These are phyloP conservation scores for Alternaria ventricosa DNA, from an alignment of 2,329 filamentous ascomycete species.

Conservation along the genomic window DNA sequence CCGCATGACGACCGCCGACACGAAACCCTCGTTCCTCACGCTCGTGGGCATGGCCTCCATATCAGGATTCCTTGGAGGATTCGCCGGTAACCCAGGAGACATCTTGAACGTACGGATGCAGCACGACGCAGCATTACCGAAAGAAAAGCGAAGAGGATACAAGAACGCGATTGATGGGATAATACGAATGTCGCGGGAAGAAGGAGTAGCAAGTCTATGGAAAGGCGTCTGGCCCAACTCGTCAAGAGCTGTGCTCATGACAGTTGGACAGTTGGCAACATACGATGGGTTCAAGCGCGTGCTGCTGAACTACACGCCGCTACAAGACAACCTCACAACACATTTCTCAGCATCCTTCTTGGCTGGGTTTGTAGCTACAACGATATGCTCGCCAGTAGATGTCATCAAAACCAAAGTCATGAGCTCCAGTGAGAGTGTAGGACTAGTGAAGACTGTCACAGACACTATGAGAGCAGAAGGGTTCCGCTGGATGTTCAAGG, in stretches of 20 bases:
- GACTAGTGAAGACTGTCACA: slow-evolving; percentile 65
- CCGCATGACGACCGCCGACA: slow-evolving; percentile 61
- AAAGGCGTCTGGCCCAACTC: slow-evolving; percentile 85
- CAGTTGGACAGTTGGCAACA: slow-evolving; percentile 79
- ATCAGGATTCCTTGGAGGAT: slow-evolving; percentile 86
- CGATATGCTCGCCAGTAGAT: slow-evolving; percentile 83
- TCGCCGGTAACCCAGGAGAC: slow-evolving; percentile 93
- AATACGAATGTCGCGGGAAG: slow-evolving; percentile 82
- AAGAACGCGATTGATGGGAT: slow-evolving; percentile 87
- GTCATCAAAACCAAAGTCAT: slow-evolving; percentile 91
- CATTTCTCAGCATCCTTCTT: slow-evolving; percentile 81
- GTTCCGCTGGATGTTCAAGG: slow-evolving; percentile 83
- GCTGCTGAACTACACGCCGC: slow-evolving; percentile 69
- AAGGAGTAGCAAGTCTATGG: slow-evolving; percentile 79
- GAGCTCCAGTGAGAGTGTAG: slow-evolving; percentile 65
- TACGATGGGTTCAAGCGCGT: slow-evolving; percentile 83
- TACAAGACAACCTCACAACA: slow-evolving; percentile 72
- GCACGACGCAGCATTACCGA: slow-evolving; percentile 80
- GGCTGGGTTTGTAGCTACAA: slow-evolving; percentile 83
- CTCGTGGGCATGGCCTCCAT: slow-evolving; percentile 82
- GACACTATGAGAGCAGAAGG: slow-evolving; percentile 76
- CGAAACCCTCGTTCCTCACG: slow-evolving; percentile 71
- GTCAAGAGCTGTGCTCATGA: slow-evolving; percentile 84
- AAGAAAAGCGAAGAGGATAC: slow-evolving; percentile 81
- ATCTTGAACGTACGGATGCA: slow-evolving; percentile 99